phyloP scores from a whole-genome alignment of 2,329 filamentous ascomycete genomes.

The Sordariomycetes sp. region DNA sequence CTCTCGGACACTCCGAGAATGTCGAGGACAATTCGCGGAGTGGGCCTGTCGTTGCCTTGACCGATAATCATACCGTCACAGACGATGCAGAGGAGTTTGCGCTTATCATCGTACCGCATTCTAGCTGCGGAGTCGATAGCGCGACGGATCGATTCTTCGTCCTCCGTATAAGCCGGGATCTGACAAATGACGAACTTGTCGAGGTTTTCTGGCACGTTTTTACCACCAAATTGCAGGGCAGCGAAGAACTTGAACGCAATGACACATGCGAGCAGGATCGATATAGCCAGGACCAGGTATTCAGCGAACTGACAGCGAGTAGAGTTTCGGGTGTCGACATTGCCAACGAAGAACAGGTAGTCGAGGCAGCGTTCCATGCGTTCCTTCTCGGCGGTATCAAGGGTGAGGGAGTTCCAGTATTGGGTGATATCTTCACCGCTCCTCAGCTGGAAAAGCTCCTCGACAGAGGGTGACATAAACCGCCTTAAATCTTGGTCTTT shows the following conservation, averaged over 20 bases:
- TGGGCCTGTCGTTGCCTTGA: conserved; percentile 93
- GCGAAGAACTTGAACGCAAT: conserved; percentile 96
- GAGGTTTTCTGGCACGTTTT: conserved; percentile 88
- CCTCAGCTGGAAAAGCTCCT: conserved; percentile 66
- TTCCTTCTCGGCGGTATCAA: conserved; percentile 46
- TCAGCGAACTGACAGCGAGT: conserved; percentile 75
- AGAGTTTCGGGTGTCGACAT: conserved; percentile 86
- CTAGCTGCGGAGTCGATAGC: conserved; percentile 92
- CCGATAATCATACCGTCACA: conserved; percentile 99
- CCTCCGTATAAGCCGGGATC: conserved; percentile 95
- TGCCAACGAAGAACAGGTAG: conserved; percentile 89
- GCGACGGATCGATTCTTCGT: conserved; percentile 92
- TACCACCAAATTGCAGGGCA: conserved; percentile 84
- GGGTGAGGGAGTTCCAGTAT: conserved; percentile 63
- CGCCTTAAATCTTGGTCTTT: conserved; percentile 46
- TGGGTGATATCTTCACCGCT: conserved; percentile 75
- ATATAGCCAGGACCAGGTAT: conserved; percentile 82
- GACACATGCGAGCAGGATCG: conserved; percentile 68
- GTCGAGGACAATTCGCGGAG: conserved; percentile 89
- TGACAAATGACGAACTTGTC: conserved; percentile 99
- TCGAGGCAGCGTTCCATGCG: conserved; percentile 79
- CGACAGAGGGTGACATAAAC: conserved; percentile 73
- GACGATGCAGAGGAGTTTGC: conserved; percentile 84
- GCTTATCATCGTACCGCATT: conserved; percentile 97
- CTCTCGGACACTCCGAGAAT: conserved; percentile 92